A percentile compares a stretch with the other conserved stretches of the same genome.
phyloP scores from a whole-genome alignment of 768 basidiomycete species.

The Tylopilus subfusipes region DNA sequence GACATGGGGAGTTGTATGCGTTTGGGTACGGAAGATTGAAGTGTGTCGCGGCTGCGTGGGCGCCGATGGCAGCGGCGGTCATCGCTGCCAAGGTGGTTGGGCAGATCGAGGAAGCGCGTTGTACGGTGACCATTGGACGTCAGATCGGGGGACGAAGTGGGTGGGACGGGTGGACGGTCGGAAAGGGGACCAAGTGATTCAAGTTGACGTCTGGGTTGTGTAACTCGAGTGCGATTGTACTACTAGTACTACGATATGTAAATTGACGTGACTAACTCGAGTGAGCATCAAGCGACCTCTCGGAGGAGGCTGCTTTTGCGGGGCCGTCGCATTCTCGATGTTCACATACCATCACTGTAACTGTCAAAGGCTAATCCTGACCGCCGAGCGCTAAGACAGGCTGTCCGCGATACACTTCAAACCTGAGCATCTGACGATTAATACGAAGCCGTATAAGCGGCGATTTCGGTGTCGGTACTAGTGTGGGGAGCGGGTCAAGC shows the following conservation, averaged over 20 bases:
- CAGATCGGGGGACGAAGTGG: conserved; percentile 43
- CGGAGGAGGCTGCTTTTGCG: conserved; percentile 59
- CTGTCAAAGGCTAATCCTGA: conserved; percentile 62
- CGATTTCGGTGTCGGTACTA: conserved; percentile 65
- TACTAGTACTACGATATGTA: conserved; percentile 13
- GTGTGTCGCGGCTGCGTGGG: conserved; percentile 49
- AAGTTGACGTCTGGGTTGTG: too few species aligned
- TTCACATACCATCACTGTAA: conserved; percentile 65
- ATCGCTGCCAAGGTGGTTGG: conserved; percentile 43
- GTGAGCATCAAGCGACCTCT: too few species aligned
- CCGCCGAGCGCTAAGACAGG: conserved; percentile 5
- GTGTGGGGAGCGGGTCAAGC: background rate
- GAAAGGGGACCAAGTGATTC: conserved; percentile 1
- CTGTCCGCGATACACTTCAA: conserved; percentile 56
- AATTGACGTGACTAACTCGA: too few species aligned
- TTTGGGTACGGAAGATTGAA: conserved; percentile 44
- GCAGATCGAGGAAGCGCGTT: conserved; percentile 26
- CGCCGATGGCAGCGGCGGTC: conserved; percentile 52
- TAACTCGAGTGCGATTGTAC: too few species aligned
- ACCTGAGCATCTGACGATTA: conserved; percentile 38
- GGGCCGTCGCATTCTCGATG: conserved; percentile 46
- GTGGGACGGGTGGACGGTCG: conserved; percentile 44
- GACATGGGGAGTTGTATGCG: conserved; percentile 31
- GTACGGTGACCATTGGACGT: conserved; percentile 11
- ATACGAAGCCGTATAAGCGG: conserved; percentile 59